Percentiles rank a stretch among this genome's conserved stretches.
phyloP scores from a whole-genome alignment of 164 flowering plant species.

The Platanus orientalis region DNA sequence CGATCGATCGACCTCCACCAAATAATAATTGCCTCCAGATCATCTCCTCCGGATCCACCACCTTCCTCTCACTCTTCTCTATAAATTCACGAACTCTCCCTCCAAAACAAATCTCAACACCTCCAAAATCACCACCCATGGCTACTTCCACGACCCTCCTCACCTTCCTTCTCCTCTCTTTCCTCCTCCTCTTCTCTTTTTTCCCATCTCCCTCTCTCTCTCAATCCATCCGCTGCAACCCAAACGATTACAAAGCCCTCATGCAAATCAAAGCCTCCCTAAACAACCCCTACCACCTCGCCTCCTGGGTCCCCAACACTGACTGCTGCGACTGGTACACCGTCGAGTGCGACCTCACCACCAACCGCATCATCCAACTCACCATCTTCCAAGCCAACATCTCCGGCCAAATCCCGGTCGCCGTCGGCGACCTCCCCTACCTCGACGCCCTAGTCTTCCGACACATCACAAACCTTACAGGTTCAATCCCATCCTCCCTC shows the following conservation, averaged over 20 bases:
- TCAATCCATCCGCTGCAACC: conserved; percentile 38
- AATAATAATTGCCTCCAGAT: too few relatives aligned
- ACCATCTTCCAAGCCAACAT: conserved; percentile 32
- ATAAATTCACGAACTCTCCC: too few relatives aligned
- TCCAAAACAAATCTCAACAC: too few relatives aligned
- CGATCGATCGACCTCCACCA: too few relatives aligned
- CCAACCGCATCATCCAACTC: conserved; percentile 50
- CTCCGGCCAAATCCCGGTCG: conserved; percentile 54
- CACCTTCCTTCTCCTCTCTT: conserved; percentile 4
- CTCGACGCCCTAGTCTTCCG: conserved; percentile 47
- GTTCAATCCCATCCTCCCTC: conserved; percentile 50
- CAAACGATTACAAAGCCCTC: conserved; percentile 60
- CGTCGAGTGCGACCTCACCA: conserved; percentile 40
- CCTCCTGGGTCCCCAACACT: conserved; percentile 46
- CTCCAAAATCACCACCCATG: too few relatives aligned
- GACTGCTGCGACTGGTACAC: conserved; percentile 71
- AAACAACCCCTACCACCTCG: conserved; percentile 52
- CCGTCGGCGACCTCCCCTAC: conserved; percentile 56
- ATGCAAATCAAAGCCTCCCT: conserved; percentile 51
- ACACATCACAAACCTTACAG: conserved; percentile 52
- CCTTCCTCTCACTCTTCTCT: too few relatives aligned
- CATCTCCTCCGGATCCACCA: too few relatives aligned
- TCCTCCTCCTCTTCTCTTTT: conserved; percentile 7
- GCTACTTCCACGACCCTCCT: background rate
- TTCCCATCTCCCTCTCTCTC: conserved; percentile 3